Conservation (phyloP, 331 rosid species). For the Cucumis variabilis region DNA sequence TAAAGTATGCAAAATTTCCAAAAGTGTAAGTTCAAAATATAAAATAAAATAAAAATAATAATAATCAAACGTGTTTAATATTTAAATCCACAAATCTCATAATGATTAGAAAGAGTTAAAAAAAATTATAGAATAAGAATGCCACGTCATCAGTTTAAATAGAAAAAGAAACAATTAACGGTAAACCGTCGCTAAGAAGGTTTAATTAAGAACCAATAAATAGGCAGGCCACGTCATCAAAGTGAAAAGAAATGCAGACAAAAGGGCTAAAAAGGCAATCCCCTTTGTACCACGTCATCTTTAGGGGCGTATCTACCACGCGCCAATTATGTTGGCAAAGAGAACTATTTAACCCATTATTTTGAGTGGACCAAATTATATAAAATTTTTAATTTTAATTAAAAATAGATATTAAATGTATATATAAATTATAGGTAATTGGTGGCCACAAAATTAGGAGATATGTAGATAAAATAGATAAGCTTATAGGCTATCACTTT, state of each 20-base stretch:
- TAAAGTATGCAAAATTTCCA: not conserved
- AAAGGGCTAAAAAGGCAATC: not conserved
- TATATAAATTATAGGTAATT: not conserved
- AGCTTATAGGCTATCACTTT: conserved; percentile 6
- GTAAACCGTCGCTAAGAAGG: not conserved
- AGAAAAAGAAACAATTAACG: not conserved
- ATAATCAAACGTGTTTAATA: not conserved
- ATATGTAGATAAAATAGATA: conserved; percentile 5
- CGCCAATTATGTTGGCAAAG: not conserved
- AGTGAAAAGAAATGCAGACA: not conserved
- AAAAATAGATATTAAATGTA: not conserved
- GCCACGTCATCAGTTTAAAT: not conserved
- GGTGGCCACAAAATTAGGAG: conserved; percentile 14
- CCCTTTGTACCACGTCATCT: not conserved
- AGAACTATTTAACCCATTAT: not conserved
- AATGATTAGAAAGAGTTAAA: not conserved
- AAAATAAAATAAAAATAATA: not conserved
- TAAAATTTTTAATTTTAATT: not conserved
- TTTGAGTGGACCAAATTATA: not conserved
- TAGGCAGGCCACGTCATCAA: not conserved
- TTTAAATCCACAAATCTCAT: not conserved
- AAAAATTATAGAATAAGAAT: not conserved
- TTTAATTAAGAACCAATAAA: not conserved
- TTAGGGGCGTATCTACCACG: not conserved
- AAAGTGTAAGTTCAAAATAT: not conserved